These are phyloP conservation scores for Citrus australasica DNA, from an alignment of 345 rosid species.

Conservation along the genomic window DNA sequence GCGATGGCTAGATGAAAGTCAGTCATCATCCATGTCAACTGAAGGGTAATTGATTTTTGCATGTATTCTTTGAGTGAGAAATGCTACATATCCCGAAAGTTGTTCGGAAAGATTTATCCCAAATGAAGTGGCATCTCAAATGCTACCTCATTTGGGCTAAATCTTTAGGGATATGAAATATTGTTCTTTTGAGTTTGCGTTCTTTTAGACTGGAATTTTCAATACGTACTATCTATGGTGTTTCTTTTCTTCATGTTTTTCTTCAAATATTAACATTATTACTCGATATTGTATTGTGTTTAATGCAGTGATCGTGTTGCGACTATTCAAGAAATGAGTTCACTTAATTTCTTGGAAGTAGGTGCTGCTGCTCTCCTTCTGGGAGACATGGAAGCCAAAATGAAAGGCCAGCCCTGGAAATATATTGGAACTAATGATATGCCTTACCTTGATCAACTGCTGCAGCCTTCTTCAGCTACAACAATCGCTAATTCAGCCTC, in stretches of 20 bases:
- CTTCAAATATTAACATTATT: conserved; percentile 6
- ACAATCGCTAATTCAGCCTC: conserved; percentile 70
- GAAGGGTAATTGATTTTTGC: conserved; percentile 58
- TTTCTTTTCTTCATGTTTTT: conserved; percentile 1
- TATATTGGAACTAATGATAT: conserved; percentile 83
- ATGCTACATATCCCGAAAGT: neutral
- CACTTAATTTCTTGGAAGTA: conserved; percentile 75
- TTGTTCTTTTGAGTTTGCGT: neutral
- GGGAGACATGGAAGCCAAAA: conserved; percentile 90
- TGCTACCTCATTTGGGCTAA: neutral
- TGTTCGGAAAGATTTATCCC: neutral
- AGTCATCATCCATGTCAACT: conserved; percentile 41
- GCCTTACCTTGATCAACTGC: conserved; percentile 92
- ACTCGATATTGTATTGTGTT: conserved; percentile 3
- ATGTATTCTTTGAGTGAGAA: neutral
- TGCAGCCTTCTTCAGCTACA: conserved; percentile 86
- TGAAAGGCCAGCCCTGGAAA: conserved; percentile 93
- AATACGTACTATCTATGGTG: neutral
- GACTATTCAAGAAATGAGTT: conserved; percentile 66
- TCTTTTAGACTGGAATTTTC: neutral
- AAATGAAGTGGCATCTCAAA: neutral
- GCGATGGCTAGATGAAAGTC: conserved; percentile 85
- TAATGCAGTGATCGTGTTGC: conserved; percentile 51
- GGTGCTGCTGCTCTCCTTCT: conserved; percentile 97
- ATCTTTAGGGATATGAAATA: neutral